Evolutionary conservation across 208 protist species (phyloP).

Genomic region (Angomonas ambiguus): DNA sequence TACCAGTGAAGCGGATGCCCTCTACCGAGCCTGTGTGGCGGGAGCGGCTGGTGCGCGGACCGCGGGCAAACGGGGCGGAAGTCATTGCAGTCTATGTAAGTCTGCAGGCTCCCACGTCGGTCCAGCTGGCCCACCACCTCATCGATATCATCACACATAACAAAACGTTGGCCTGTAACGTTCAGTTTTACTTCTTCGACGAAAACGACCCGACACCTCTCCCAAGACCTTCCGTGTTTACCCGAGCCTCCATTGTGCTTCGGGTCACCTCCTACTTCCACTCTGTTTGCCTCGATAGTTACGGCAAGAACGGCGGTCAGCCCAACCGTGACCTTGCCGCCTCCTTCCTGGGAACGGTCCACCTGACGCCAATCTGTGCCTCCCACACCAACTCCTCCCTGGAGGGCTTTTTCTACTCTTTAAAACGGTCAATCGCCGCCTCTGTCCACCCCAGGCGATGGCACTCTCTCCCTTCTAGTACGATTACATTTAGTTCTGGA

Average conservation of each 20-base stretch:
- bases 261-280: neutral
- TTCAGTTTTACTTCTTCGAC: slow-evolving; percentile 6
- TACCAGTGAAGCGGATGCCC: slow-evolving; percentile 5
- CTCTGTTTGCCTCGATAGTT: neutral
- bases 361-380: neutral
- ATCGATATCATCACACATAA: neutral
- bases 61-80: slow-evolving; percentile 64
- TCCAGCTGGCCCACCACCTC: slow-evolving; percentile 36
- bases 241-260: neutral
- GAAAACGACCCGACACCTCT: neutral
- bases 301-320: neutral
- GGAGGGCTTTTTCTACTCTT: neutral
- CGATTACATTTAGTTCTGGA: neutral
- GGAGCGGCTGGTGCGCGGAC: slow-evolving; percentile 73
- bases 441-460: neutral
- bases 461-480: neutral
- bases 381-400: neutral
- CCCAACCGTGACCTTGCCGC: slow-evolving; percentile 2
- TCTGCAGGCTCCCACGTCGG: slow-evolving; percentile 60
- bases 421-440: neutral
- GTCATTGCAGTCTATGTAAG: slow-evolving; percentile 74
- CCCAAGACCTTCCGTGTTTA: neutral
- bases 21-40: slow-evolving; percentile 72
- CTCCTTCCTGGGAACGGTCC: too few species aligned
- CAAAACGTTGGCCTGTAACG: neutral